These are phyloP conservation scores for Collybiopsis luxurians DNA, from an alignment of 768 basidiomycete genomes.

Conservation along the genomic window DNA sequence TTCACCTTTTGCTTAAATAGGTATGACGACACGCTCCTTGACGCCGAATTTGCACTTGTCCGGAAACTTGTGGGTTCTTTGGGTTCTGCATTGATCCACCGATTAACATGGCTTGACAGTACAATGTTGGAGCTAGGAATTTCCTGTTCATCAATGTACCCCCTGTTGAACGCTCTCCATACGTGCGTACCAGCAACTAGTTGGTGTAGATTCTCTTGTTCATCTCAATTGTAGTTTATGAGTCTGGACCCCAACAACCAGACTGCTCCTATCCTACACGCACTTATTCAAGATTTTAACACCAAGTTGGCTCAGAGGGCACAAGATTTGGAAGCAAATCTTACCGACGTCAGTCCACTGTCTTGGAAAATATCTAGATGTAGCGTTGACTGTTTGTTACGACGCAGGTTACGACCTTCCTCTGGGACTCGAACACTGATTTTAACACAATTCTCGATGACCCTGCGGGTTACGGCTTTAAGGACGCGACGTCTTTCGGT, in stretches of 20 bases:
- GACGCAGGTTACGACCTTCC: constrained; percentile 40
- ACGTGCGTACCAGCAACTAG: constrained; percentile 24
- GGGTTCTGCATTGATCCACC: no score
- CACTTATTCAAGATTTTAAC: no score
- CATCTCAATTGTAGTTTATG: constrained; percentile 22
- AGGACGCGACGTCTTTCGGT: constrained; percentile 47
- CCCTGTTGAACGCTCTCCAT: constrained; percentile 37
- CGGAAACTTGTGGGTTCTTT: no score
- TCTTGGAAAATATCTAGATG: neutral
- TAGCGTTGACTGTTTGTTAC: neutral
- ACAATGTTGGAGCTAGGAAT: constrained; percentile 51
- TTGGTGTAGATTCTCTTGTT: neutral
- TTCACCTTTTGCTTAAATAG: constrained; percentile 20
- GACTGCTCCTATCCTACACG: no score
- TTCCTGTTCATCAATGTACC: constrained; percentile 50
- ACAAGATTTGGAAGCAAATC: no score
- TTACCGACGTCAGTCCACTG: neutral
- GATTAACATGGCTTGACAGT: no score
- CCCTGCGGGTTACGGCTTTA: constrained; percentile 49
- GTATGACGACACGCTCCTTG: constrained; percentile 46
- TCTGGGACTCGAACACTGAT: constrained; percentile 47
- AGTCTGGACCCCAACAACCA: constrained; percentile 41
- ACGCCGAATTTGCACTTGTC: constrained; percentile 48
- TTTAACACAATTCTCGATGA: constrained; percentile 48
- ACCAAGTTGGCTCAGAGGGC: no score